Evolutionary conservation across 116 monocot genomes (phyloP).

Genomic region (Dioscorea cayenensis): DNA sequence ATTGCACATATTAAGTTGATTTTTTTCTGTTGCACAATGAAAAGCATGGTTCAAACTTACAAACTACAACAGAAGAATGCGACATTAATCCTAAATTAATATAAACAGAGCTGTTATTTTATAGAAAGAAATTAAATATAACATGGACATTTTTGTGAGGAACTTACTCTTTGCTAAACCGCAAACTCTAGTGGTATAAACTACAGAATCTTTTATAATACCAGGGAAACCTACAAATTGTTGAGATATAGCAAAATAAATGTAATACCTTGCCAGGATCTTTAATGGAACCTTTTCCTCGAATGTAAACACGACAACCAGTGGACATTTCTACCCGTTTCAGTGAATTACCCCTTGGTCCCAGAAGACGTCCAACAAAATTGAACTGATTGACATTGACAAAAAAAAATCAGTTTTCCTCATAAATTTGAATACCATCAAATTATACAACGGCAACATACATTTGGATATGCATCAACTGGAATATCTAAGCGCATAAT

Average conservation of each 20-base stretch:
- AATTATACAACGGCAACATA: conserved; percentile 18
- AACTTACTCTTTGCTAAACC: too few relatives aligned
- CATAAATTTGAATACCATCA: conserved; percentile 5
- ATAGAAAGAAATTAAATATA: too few relatives aligned
- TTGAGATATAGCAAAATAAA: neutral
- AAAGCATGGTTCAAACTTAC: too few relatives aligned
- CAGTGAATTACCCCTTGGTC: conserved; percentile 93
- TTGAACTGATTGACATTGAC: conserved; percentile 62
- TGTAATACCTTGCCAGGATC: conserved; percentile 77
- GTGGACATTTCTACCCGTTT: conserved; percentile 93
- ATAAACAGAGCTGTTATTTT: too few relatives aligned
- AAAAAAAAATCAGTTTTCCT: conserved; percentile 10
- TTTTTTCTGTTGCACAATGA: too few relatives aligned
- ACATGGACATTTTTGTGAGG: too few relatives aligned
- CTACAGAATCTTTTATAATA: too few relatives aligned
- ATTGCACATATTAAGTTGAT: too few relatives aligned
- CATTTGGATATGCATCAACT: conserved; percentile 80
- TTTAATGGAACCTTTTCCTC: conserved; percentile 98
- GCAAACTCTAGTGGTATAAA: too few relatives aligned
- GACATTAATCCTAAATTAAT: too few relatives aligned
- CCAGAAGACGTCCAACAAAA: conserved; percentile 98
- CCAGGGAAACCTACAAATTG: neutral
- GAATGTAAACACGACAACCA: conserved; percentile 94
- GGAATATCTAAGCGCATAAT: conserved; percentile 91
- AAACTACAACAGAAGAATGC: too few relatives aligned